Evolutionary conservation across 805 yeast genomes (phyloP), one percentile per base, ranked within the genome.

Genomic region (Saturnispora ahearnii): DNA sequence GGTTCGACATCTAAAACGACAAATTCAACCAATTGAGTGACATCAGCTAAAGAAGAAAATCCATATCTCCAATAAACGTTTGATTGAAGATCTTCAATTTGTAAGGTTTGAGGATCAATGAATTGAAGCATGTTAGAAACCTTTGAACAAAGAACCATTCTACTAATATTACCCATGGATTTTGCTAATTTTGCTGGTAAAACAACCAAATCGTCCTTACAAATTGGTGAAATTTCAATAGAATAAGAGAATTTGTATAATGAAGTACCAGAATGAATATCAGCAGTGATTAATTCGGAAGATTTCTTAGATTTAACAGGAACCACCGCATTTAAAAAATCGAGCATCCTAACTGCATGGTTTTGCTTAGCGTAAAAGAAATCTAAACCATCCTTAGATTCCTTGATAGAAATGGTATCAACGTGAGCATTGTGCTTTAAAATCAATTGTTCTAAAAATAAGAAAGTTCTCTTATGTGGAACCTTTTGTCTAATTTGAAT

Each of bases 401-500:
- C 99, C 64, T 88, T 85, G 59, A 93, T 93, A 30, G 96, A 84
- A 53, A 91, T 84, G 49, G 98, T 91, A 64, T 90, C 95, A 53
- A 84, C 81, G 65, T 93, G 98, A 5, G 97, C 97, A 62, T 84
- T 86, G 66, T 88, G 95, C 65, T 77, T 89, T 68, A 93, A 76
- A 60, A 93, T 93, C 67, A 95, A 76, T 71, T 93, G 99, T 72
- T 93, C 99, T 60, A 93, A 78, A 63, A 87, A 93, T 66, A 91
- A 77, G 67, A 93, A 91, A 8, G 99, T 93, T 76, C 96, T 84
- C 72, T 93, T 93, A 69, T 93, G 99, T 15, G 87, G 80, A 34
- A 93, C 99, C 66, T 95, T 93, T 70, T 93, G 99, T 72, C 99
- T 84, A 60, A 95, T 85, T 72, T 93, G 99, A 34, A 95, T 96